Evolutionary conservation across 441 rosid genomes (phyloP).

Genomic region (Populus hybrid): DNA sequence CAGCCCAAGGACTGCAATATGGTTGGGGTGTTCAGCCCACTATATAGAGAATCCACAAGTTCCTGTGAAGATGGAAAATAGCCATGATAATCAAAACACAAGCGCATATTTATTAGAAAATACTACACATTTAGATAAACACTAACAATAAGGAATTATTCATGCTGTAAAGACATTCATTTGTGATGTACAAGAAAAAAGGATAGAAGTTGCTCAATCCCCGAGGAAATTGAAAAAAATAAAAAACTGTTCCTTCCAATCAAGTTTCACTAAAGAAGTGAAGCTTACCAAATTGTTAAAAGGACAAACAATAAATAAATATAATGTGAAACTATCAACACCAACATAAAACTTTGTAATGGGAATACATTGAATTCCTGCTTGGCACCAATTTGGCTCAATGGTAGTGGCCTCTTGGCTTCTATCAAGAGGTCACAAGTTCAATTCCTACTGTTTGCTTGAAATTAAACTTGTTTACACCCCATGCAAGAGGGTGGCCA

Average conservation of each 20-base stretch:
- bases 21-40: constrained; percentile 68
- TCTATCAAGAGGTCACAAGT: neutral
- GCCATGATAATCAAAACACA: neutral
- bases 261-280: neutral
- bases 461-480: neutral
- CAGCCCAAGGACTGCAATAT: constrained; percentile 91
- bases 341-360: neutral
- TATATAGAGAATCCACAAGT: constrained; percentile 61
- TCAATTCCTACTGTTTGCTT: neutral
- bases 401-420: neutral
- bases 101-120: neutral
- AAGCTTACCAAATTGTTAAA: neutral
- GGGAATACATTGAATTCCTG: neutral
- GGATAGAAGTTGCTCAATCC: neutral
- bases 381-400: neutral
- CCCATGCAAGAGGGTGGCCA: neutral
- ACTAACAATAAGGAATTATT: neutral
- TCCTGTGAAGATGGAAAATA: constrained; percentile 41
- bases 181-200: neutral
- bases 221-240: neutral
- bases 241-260: no score
- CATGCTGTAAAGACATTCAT: neutral
- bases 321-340: neutral
- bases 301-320: neutral
- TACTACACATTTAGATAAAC: neutral